Conservation (phyloP, 495 filamentous ascomycete species). For the Lasiosphaeriaceae sp. region DNA sequence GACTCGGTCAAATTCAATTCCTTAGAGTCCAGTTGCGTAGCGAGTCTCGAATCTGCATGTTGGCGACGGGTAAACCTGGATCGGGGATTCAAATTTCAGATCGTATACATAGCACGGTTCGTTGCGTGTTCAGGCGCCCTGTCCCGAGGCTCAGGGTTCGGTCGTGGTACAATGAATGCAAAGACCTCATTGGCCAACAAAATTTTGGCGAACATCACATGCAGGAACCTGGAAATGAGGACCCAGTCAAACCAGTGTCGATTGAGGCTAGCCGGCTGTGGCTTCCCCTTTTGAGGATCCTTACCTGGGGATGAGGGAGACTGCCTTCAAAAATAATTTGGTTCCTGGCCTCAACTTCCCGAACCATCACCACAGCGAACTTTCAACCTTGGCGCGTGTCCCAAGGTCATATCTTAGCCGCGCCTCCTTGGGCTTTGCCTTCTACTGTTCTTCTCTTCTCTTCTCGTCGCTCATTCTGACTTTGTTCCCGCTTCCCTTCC, state of each 20-base stretch:
- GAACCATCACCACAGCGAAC: neutral
- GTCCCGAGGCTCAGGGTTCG: slow-evolving; percentile 4
- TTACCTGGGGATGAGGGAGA: neutral
- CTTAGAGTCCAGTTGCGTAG: too few relatives aligned
- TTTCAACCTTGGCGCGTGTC: neutral
- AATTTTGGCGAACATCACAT: slow-evolving; percentile 23
- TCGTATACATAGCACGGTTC: too few relatives aligned
- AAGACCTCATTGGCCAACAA: slow-evolving; percentile 19
- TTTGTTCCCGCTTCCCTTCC: slow-evolving; percentile 17
- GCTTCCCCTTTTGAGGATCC: slow-evolving; percentile 20
- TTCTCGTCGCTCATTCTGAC: slow-evolving; percentile 30
- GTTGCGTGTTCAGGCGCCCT: too few relatives aligned
- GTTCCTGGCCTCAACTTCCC: neutral
- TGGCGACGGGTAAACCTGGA: too few relatives aligned
- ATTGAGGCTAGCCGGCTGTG: slow-evolving; percentile 12
- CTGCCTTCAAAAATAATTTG: slow-evolving; percentile 4
- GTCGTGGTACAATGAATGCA: neutral
- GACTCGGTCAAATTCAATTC: too few relatives aligned
- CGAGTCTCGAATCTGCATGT: too few relatives aligned
- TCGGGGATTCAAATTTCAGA: too few relatives aligned
- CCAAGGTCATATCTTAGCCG: slow-evolving; percentile 4
- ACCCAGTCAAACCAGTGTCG: slow-evolving; percentile 2
- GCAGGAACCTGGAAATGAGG: slow-evolving; percentile 31
- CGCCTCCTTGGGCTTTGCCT: slow-evolving; percentile 9
- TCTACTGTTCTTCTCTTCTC: slow-evolving; percentile 11